phyloP scores from a whole-genome alignment of 2,329 filamentous ascomycete genomes.

The Penicillium digitatum region DNA sequence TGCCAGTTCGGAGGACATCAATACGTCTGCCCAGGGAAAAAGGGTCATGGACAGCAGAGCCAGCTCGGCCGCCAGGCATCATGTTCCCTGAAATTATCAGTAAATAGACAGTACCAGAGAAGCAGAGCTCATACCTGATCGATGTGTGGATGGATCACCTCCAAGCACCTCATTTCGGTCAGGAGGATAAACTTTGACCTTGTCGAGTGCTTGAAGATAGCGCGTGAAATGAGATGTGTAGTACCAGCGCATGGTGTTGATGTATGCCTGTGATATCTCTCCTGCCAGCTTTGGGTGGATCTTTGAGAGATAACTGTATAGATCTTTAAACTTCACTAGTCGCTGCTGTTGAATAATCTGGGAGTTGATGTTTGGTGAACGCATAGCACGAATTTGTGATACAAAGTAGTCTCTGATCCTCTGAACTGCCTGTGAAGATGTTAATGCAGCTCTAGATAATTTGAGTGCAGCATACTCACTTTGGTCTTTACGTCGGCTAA shows the following conservation, averaged over 20 bases:
- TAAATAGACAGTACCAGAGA: background rate
- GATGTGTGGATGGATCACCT: conserved; percentile 67
- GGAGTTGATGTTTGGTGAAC: conserved; percentile 93
- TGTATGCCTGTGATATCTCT: conserved; percentile 87
- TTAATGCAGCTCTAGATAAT: conserved; percentile 7
- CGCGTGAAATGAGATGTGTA: conserved; percentile 86
- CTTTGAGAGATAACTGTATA: conserved; percentile 78
- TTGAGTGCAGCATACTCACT: conserved; percentile 42
- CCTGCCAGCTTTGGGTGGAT: conserved; percentile 80
- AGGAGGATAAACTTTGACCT: conserved; percentile 74
- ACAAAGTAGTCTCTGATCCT: conserved; percentile 93
- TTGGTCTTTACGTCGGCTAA: conserved; percentile 80
- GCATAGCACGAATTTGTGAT: conserved; percentile 85
- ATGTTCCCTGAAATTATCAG: conserved; percentile 31
- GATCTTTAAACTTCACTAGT: conserved; percentile 81
- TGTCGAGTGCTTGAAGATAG: conserved; percentile 78
- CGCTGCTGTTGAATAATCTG: conserved; percentile 94
- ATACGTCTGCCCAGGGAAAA: conserved; percentile 84
- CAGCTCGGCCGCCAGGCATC: conserved; percentile 38
- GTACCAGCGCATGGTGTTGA: conserved; percentile 99
- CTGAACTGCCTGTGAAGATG: conserved; percentile 65
- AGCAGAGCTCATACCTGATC: conserved; percentile 44
- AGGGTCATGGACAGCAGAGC: conserved; percentile 63
- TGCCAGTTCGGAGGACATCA: conserved; percentile 71
- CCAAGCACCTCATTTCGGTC: conserved; percentile 82